Percentiles rank a stretch among this genome's conserved stretches.
Evolutionary conservation across 208 protist species (phyloP).

Genomic region (Leishmania braziliensis): DNA sequence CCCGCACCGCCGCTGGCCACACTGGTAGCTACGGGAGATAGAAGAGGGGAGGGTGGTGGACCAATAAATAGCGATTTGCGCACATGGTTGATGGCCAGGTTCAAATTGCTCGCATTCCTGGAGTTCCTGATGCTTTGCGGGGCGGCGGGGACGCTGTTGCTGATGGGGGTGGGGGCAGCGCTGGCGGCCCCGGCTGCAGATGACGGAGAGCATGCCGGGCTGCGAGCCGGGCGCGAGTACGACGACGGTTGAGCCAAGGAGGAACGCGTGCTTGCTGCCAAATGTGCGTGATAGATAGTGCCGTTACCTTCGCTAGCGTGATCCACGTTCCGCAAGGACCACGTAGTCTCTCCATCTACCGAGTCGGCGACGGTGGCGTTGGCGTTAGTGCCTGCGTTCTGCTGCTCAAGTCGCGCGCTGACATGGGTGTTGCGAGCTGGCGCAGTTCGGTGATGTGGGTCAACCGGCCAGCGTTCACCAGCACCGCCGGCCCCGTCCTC

Average conservation of each 20-base stretch:
- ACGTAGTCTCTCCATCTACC: not conserved
- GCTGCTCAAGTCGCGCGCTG: not conserved
- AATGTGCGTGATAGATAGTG: not conserved
- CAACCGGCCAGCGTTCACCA: conserved; percentile 16
- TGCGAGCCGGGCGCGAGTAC: not conserved
- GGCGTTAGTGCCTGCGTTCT: not conserved
- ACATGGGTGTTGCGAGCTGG: not conserved
- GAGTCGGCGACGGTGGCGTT: not conserved
- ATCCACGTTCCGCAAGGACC: not conserved
- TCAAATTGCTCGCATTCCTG: not conserved
- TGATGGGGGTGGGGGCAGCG: not conserved
- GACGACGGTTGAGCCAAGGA: not conserved
- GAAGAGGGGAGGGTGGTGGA: not conserved
- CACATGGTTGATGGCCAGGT: not conserved
- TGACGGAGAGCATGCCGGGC: not conserved
- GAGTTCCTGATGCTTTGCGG: not conserved
- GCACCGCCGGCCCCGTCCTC: conserved; percentile 1
- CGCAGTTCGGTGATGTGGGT: not conserved
- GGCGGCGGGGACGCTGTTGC: not conserved
- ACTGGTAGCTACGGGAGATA: not conserved
- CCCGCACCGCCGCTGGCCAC: not conserved
- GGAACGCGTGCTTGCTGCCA: not conserved
- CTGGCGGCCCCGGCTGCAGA: not conserved
- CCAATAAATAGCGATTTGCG: not conserved
- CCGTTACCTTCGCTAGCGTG: not conserved